Conservation (phyloP, 257 asterid species). For the Capsicum chinense region DNA sequence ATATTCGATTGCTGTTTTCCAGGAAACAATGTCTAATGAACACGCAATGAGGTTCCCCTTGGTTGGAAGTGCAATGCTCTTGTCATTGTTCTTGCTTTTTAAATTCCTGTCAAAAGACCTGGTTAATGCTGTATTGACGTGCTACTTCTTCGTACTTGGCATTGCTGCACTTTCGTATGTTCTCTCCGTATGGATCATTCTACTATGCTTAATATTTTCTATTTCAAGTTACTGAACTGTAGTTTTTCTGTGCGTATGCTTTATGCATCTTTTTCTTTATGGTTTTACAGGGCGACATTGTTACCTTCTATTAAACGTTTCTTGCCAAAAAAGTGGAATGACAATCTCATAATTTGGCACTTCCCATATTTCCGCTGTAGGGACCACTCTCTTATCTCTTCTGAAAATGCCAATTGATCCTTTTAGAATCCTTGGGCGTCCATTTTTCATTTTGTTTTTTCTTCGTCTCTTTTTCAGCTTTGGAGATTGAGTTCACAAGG, state of each 20-base stretch:
- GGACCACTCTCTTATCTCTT: constrained; percentile 13
- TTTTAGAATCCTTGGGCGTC: background rate
- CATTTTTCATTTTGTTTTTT: background rate
- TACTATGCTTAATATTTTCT: constrained; percentile 31
- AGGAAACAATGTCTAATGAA: constrained; percentile 98
- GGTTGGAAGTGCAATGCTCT: constrained; percentile 95
- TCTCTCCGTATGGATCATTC: constrained; percentile 39
- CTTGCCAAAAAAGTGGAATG: constrained; percentile 85
- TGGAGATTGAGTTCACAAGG: constrained; percentile 87
- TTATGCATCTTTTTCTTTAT: constrained; percentile 30
- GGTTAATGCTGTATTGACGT: constrained; percentile 95
- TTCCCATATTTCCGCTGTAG: constrained; percentile 77
- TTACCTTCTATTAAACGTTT: constrained; percentile 75
- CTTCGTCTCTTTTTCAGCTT: constrained; percentile 58
- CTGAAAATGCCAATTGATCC: constrained; percentile 22
- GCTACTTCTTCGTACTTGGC: constrained; percentile 94
- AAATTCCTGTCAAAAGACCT: constrained; percentile 95
- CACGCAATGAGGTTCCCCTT: constrained; percentile 98
- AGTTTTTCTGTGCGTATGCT: background rate
- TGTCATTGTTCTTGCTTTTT: constrained; percentile 91
- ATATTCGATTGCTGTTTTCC: constrained; percentile 32
- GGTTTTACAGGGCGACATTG: constrained; percentile 78
- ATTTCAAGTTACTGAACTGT: background rate
- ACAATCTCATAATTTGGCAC: constrained; percentile 67
- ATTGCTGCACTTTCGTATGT: constrained; percentile 95